Conservation (phyloP, 1,139 yeast species). For the Zygotorulaspora mrakii region DNA sequence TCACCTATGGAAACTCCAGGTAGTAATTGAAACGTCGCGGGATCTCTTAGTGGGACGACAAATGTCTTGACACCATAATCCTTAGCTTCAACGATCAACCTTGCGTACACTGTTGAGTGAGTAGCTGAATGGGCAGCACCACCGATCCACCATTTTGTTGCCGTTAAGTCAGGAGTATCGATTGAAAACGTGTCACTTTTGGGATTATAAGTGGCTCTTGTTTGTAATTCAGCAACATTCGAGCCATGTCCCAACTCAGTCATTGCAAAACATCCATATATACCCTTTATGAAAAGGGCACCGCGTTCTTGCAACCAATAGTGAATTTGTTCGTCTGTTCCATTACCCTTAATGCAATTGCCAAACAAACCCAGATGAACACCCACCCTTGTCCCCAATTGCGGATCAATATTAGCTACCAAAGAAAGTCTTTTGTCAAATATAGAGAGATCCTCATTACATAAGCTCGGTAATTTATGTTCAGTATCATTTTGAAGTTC, state of each 20-base stretch:
- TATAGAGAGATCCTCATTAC: constrained; percentile 38
- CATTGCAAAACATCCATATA: constrained; percentile 92
- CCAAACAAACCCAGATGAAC: constrained; percentile 71
- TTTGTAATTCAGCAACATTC: constrained; percentile 86
- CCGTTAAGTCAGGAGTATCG: constrained; percentile 85
- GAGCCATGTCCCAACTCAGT: constrained; percentile 94
- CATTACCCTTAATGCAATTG: constrained; percentile 68
- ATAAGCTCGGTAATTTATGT: constrained; percentile 19
- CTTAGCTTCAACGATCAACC: constrained; percentile 73
- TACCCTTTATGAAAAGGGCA: constrained; percentile 57
- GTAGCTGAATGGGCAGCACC: constrained; percentile 96
- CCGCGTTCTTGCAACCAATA: constrained; percentile 79
- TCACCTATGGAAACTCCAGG: constrained; percentile 87
- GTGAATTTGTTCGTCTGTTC: constrained; percentile 53
- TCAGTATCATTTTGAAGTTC: constrained; percentile 24
- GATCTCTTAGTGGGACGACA: constrained; percentile 82
- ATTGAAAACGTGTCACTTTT: constrained; percentile 64
- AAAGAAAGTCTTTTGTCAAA: constrained; percentile 43
- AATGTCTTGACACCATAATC: constrained; percentile 90
- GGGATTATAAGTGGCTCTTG: constrained; percentile 79
- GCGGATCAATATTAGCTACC: constrained; percentile 50
- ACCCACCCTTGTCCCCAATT: constrained; percentile 62
- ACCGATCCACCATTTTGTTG: constrained; percentile 98
- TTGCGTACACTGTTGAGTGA: constrained; percentile 76
- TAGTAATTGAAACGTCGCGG: constrained; percentile 56